A percentile compares a stretch with the other conserved stretches of the same genome.
These are phyloP conservation scores for Elaphomyces granulatus DNA, from an alignment of 495 filamentous ascomycete species.

Conservation along the genomic window DNA sequence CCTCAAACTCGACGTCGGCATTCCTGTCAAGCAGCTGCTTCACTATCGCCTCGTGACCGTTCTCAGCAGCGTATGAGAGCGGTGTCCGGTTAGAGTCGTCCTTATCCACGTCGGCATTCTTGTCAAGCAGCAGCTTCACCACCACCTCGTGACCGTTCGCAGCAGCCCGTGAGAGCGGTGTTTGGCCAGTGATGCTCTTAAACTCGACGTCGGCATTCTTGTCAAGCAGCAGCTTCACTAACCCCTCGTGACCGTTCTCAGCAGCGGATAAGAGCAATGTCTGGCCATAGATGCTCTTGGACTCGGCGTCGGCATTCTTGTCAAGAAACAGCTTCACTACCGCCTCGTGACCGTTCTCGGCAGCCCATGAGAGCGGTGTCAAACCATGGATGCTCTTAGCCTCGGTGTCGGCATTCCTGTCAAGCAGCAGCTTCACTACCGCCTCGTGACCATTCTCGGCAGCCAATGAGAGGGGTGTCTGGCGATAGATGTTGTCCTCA, in stretches of 20 bases:
- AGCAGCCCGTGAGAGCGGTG: conserved; percentile 25
- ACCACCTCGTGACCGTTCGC: conserved; percentile 21
- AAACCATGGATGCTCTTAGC: too few relatives aligned
- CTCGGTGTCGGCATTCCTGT: conserved; percentile 13
- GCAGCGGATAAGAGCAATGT: not conserved
- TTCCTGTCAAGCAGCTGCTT: conserved; percentile 13
- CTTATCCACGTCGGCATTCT: conserved; percentile 7
- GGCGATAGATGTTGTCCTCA: conserved; percentile 6
- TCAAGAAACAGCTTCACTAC: too few relatives aligned
- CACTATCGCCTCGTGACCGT: conserved; percentile 13
- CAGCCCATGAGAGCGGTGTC: conserved; percentile 16
- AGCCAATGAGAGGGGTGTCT: conserved; percentile 11
- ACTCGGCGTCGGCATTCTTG: too few relatives aligned
- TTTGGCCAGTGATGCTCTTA: too few relatives aligned
- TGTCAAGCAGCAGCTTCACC: conserved; percentile 20
- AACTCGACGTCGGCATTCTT: not conserved
- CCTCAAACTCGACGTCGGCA: conserved; percentile 11
- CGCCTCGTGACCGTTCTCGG: too few relatives aligned
- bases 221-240: too few relatives aligned
- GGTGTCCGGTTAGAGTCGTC: conserved; percentile 8
- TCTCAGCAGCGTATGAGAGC: conserved; percentile 3
- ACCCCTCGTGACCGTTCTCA: too few relatives aligned
- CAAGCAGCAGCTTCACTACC: conserved; percentile 12
- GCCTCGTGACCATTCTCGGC: conserved; percentile 8
- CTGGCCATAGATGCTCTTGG: not conserved